Conservation (phyloP, 768 basidiomycete species). For the Rhodosporidiobolus odoratus region DNA sequence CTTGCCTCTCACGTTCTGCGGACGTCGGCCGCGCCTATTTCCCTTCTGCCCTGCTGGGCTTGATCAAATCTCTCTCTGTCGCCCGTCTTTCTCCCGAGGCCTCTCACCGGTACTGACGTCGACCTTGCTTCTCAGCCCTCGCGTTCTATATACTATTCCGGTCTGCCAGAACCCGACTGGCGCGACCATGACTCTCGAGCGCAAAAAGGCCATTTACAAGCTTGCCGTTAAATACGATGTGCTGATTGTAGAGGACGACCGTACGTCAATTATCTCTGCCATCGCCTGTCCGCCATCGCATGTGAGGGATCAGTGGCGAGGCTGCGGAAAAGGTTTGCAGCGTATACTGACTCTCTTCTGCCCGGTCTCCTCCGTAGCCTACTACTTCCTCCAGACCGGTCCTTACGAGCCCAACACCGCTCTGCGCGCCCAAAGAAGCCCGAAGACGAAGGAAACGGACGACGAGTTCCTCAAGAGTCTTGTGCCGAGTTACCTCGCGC, state of each 20-base stretch:
- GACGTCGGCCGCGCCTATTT: no score
- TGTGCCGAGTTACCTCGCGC: conserved; percentile 49
- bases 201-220: conserved; percentile 76
- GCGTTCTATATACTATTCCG: conserved; percentile 62
- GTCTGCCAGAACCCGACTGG: conserved; percentile 84
- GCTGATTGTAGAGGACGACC: conserved; percentile 78
- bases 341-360: not conserved
- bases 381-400: conserved; percentile 66
- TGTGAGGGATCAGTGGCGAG: no score
- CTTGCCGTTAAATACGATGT: conserved; percentile 74
- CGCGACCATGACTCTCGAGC: conserved; percentile 57
- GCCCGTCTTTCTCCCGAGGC: not conserved
- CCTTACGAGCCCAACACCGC: conserved; percentile 52
- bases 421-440: conserved; percentile 38
- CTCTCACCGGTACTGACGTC: no score
- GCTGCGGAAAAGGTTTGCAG: no score
- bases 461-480: conserved; percentile 45
- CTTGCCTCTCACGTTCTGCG: not conserved
- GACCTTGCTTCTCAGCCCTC: conserved; percentile 52
- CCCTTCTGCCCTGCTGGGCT: not conserved
- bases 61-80: not conserved
- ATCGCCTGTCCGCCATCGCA: not conserved
- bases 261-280: conserved; percentile 30
- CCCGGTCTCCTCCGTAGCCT: conserved; percentile 46
- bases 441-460: conserved; percentile 46